These are phyloP conservation scores for Cydonia oblonga DNA, from an alignment of 331 rosid genomes.

Conservation along the genomic window DNA sequence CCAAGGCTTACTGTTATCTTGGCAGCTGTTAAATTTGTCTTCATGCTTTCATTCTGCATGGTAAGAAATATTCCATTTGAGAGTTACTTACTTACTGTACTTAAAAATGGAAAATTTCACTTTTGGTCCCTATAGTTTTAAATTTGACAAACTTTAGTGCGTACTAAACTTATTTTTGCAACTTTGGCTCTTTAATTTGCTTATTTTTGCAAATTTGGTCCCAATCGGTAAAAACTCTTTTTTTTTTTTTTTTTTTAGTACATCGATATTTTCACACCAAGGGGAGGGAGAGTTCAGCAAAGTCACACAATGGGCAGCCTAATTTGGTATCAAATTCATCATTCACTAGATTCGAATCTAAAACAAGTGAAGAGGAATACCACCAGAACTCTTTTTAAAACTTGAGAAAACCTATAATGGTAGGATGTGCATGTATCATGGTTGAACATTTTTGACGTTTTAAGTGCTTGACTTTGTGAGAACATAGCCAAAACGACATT, in stretches of 20 bases:
- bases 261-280: too few relatives aligned
- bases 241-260: too few relatives aligned
- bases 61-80: slow-evolving; percentile 16
- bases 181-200: background rate
- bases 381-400: too few relatives aligned
- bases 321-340: too few relatives aligned
- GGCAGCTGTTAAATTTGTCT: slow-evolving; percentile 17
- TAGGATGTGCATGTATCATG: background rate
- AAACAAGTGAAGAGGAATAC: too few relatives aligned
- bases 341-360: too few relatives aligned
- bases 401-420: too few relatives aligned
- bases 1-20: background rate
- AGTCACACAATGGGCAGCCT: too few relatives aligned
- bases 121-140: background rate
- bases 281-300: too few relatives aligned
- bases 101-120: background rate
- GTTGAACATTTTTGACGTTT: background rate
- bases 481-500: background rate
- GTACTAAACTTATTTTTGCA: background rate
- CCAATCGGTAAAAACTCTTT: background rate
- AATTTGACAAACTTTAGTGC: background rate
- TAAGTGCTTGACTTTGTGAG: background rate
- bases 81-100: background rate
- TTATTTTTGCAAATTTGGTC: background rate
- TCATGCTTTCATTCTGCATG: slow-evolving; percentile 10